Evolutionary conservation across 345 rosid genomes (phyloP).

Genomic region (Luvunga scandens): DNA sequence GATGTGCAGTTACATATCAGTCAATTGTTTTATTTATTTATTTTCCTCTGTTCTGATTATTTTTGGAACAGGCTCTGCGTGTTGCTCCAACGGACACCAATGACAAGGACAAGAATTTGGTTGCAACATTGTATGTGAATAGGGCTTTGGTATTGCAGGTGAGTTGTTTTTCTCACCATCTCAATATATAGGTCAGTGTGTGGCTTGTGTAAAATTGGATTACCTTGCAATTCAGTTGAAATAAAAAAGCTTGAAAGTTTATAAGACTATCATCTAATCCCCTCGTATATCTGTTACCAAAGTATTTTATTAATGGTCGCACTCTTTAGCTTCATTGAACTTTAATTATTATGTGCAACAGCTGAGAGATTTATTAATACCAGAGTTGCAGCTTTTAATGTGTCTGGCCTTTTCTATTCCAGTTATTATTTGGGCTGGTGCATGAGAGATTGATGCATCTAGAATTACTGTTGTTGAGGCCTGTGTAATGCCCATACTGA

Average conservation of each 20-base stretch:
- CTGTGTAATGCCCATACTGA: background rate
- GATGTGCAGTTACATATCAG: background rate
- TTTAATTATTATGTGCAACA: background rate
- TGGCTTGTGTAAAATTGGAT: background rate
- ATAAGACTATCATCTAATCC: background rate
- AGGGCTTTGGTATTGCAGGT: constrained; percentile 68
- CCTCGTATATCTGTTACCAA: background rate
- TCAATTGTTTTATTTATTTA: background rate
- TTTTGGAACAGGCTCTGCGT: constrained; percentile 54
- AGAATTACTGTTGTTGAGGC: no score
- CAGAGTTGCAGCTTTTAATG: background rate
- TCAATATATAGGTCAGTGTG: background rate
- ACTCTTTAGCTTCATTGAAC: background rate
- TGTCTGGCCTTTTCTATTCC: background rate
- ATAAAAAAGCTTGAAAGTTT: background rate
- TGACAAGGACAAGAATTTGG: constrained; percentile 62
- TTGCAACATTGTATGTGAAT: constrained; percentile 67
- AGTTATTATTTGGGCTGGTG: background rate
- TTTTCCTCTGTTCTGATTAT: background rate
- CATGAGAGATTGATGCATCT: background rate
- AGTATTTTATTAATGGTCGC: background rate
- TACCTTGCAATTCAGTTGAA: background rate
- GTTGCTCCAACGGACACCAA: constrained; percentile 54
- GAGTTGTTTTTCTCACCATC: constrained; percentile 4
- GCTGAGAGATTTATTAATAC: background rate